These are phyloP conservation scores for Hyphopichia burtonii DNA, from an alignment of 1,139 yeast species.

Conservation along the genomic window DNA sequence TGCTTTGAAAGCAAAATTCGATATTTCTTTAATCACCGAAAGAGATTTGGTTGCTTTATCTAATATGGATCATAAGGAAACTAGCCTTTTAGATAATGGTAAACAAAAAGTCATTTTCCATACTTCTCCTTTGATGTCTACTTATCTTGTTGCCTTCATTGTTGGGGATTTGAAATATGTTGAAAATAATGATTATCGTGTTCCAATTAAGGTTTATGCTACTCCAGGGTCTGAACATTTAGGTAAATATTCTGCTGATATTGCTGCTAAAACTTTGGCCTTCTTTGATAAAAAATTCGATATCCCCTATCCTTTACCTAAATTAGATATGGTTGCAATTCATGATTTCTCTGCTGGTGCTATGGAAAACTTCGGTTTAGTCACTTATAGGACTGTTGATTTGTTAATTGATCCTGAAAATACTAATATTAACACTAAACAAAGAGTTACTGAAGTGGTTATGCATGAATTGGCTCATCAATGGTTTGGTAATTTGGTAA, in stretches of 20 bases:
- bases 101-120: slow-evolving; percentile 51
- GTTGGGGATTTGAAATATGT: slow-evolving; percentile 75
- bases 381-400: slow-evolving; percentile 55
- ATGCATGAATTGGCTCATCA: slow-evolving; percentile 92
- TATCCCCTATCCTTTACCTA: slow-evolving; percentile 59
- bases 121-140: slow-evolving; percentile 72
- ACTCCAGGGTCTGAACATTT: slow-evolving; percentile 51
- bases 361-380: slow-evolving; percentile 62
- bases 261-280: slow-evolving; percentile 52
- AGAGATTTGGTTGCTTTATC: slow-evolving; percentile 65
- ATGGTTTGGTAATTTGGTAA: slow-evolving; percentile 90
- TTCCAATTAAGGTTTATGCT: slow-evolving; percentile 58
- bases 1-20: slow-evolving; percentile 74
- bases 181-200: slow-evolving; percentile 61
- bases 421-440: slow-evolving; percentile 44
- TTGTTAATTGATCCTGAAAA: slow-evolving; percentile 47
- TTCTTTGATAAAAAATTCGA: slow-evolving; percentile 53
- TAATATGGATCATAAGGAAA: slow-evolving; percentile 71
- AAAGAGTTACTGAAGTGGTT: slow-evolving; percentile 59
- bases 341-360: slow-evolving; percentile 62
- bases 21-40: slow-evolving; percentile 61
- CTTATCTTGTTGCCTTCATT: slow-evolving; percentile 77
- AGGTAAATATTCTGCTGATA: slow-evolving; percentile 50
- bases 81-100: slow-evolving; percentile 40
- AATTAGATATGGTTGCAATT: slow-evolving; percentile 56